These are phyloP conservation scores for Neurospora cerealis DNA, from an alignment of 495 filamentous ascomycete genomes.

Conservation along the genomic window DNA sequence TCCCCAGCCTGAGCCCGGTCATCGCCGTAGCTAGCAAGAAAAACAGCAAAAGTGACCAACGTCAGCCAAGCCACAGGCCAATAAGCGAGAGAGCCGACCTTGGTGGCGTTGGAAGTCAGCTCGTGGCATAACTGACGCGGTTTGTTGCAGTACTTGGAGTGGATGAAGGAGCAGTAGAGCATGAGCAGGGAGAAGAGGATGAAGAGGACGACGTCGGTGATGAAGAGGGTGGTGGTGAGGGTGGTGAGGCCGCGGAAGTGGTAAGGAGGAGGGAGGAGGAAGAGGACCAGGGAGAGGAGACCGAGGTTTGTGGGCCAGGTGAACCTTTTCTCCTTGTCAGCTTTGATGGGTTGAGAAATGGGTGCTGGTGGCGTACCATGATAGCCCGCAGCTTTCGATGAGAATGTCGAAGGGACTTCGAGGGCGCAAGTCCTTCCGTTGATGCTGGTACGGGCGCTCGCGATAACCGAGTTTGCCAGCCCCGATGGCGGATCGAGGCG, in stretches of 20 bases:
- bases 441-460: neutral
- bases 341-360: neutral
- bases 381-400: neutral
- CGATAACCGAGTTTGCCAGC: neutral
- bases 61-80: conserved; percentile 3
- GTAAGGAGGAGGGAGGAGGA: neutral
- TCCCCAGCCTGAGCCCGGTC: neutral
- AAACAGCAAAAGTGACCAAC: conserved; percentile 1
- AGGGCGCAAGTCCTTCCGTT: neutral
- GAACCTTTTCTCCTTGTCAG: conserved; percentile 4
- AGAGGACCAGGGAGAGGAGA: conserved; percentile 4
- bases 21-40: neutral
- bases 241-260: neutral
- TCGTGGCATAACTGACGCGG: neutral
- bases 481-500: neutral
- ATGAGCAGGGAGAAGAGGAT: conserved; percentile 1
- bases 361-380: neutral
- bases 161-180: neutral
- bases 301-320: conserved; percentile 4
- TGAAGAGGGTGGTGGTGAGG: conserved; percentile 3
- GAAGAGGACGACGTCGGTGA: conserved; percentile 4
- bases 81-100: neutral
- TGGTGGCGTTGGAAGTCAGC: neutral
- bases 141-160: neutral
- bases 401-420: neutral